These are phyloP conservation scores for Ambrosiella xylebori DNA, from an alignment of 2,329 filamentous ascomycete genomes.

Conservation along the genomic window DNA sequence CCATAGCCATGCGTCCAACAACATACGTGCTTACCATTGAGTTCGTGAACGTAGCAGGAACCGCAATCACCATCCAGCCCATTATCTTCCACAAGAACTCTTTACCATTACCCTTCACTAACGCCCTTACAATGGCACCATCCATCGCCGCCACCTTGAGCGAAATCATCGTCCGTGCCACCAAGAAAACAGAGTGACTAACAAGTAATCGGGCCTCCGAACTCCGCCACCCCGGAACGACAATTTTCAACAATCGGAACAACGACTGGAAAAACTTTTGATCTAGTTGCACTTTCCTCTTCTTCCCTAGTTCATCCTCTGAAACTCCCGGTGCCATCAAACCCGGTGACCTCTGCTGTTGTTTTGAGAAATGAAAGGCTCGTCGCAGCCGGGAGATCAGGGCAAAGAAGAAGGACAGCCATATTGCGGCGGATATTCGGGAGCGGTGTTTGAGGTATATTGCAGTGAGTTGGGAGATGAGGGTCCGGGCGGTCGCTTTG, in stretches of 20 bases:
- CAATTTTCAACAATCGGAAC: conserved; percentile 62
- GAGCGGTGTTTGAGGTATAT: conserved; percentile 68
- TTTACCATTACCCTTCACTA: conserved; percentile 79
- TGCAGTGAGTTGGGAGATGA: conserved; percentile 48
- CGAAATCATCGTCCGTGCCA: conserved; percentile 80
- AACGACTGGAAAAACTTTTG: conserved; percentile 64
- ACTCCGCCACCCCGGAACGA: conserved; percentile 76
- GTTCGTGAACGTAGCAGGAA: conserved; percentile 95
- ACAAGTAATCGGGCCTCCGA: conserved; percentile 73
- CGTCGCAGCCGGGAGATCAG: conserved; percentile 67
- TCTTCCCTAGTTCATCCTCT: conserved; percentile 22
- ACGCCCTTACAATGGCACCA: conserved; percentile 74
- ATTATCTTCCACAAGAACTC: conserved; percentile 78
- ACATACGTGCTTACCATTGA: conserved; percentile 56
- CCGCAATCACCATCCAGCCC: conserved; percentile 97
- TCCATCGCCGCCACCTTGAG: conserved; percentile 94
- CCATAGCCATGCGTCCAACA: neutral
- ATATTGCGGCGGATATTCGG: conserved; percentile 66
- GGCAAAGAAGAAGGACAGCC: conserved; percentile 64
- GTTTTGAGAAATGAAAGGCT: conserved; percentile 14
- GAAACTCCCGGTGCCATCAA: conserved; percentile 14
- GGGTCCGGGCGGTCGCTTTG: conserved; percentile 42
- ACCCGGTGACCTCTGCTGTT: neutral
- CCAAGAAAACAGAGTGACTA: conserved; percentile 85
- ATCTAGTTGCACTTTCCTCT: conserved; percentile 79